phyloP scores from a whole-genome alignment of 2,329 filamentous ascomycete species.

The Macroventuria anomochaeta region DNA sequence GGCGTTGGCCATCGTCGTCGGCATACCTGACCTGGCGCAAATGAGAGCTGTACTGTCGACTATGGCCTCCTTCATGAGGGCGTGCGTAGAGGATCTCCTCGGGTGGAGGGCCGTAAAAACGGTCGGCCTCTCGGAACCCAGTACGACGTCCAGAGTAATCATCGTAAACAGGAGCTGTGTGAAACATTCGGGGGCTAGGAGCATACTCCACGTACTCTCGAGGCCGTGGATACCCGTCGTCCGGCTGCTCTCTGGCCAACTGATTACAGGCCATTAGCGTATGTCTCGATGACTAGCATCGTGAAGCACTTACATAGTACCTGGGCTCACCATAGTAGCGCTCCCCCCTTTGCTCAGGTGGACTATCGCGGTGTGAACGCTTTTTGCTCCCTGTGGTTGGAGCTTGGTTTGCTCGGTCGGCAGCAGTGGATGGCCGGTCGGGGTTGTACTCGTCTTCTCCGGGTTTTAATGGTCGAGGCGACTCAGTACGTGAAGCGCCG shows the following conservation, averaged over 20 bases:
- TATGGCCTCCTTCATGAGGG: conserved; percentile 36
- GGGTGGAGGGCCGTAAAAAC: conserved; percentile 34
- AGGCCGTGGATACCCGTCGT: conserved; percentile 37
- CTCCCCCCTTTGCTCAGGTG: conserved; percentile 38
- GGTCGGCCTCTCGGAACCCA: conserved; percentile 42
- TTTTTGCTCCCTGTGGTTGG: conserved; percentile 27
- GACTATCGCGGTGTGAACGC: conserved; percentile 32
- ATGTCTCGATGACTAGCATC: not conserved
- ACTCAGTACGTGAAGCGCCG: conserved; percentile 35
- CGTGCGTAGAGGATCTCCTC: conserved; percentile 39
- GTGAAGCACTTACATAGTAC: conserved; percentile 44
- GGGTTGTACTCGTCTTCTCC: conserved; percentile 59
- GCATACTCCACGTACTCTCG: conserved; percentile 42
- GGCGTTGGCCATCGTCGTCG: conserved; percentile 31
- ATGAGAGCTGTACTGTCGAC: conserved; percentile 37
- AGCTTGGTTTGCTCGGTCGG: conserved; percentile 23
- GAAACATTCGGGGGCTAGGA: conserved; percentile 37
- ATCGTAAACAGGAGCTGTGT: conserved; percentile 37
- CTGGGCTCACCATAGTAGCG: conserved; percentile 40
- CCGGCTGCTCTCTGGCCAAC: conserved; percentile 37
- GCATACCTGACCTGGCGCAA: conserved; percentile 38
- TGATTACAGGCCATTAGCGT: conserved; percentile 5
- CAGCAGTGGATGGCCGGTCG: conserved; percentile 46
- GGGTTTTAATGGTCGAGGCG: conserved; percentile 42
- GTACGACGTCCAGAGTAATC: conserved; percentile 41